Evolutionary conservation across 1,139 yeast species (phyloP).

Genomic region (Pichia sp.): DNA sequence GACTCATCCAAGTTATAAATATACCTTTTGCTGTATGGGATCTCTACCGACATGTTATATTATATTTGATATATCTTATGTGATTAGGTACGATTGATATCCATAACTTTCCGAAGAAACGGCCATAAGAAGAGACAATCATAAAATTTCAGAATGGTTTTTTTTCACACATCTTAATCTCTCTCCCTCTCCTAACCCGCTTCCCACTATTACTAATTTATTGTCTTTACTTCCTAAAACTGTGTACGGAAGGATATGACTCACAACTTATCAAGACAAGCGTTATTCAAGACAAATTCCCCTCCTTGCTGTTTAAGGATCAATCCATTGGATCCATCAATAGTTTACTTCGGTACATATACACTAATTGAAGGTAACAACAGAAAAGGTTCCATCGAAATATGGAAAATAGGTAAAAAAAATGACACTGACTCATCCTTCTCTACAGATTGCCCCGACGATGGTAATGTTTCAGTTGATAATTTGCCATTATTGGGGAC

Average conservation of each 20-base stretch:
- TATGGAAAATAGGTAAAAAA: constrained; percentile 36
- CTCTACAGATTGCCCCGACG: constrained; percentile 17
- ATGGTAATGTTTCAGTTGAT: constrained; percentile 16
- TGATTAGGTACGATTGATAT: too few relatives aligned
- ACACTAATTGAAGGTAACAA: constrained; percentile 56
- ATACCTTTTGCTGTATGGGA: constrained; percentile 39
- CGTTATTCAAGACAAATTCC: constrained; percentile 39
- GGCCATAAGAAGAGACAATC: too few relatives aligned
- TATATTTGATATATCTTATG: not conserved
- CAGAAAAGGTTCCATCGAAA: constrained; percentile 72
- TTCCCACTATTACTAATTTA: too few relatives aligned
- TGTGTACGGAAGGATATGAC: constrained; percentile 4
- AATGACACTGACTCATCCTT: not conserved
- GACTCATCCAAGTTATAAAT: constrained; percentile 46
- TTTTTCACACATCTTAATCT: too few relatives aligned
- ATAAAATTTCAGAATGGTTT: too few relatives aligned
- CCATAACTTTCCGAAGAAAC: too few relatives aligned
- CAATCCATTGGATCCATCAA: constrained; percentile 45
- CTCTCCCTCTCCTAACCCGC: too few relatives aligned
- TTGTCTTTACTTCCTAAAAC: not conserved
- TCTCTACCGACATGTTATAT: constrained; percentile 26
- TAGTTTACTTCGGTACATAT: constrained; percentile 70
- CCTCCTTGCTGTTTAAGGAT: constrained; percentile 83
- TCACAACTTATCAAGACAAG: constrained; percentile 9
- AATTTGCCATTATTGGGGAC: constrained; percentile 27